A percentile compares a stretch with the other conserved stretches of the same genome.
These are phyloP conservation scores for Erodium trifolium DNA, from an alignment of 441 rosid genomes.

Conservation along the genomic window DNA sequence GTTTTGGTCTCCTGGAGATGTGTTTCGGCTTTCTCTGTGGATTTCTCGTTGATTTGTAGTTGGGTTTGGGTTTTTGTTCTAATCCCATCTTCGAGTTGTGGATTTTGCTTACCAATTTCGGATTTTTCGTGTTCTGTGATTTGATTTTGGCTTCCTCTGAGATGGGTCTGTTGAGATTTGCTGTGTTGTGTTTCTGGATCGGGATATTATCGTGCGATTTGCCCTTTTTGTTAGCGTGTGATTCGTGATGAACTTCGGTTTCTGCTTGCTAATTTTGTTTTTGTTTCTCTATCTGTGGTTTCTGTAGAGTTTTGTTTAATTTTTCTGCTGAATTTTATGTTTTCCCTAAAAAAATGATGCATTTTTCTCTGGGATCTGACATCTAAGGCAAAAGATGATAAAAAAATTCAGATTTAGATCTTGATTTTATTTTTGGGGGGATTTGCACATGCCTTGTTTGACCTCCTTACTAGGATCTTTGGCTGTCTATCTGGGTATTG, in stretches of 20 bases:
- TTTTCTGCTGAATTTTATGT: not conserved
- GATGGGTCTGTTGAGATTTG: slow-evolving; percentile 6
- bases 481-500: not conserved
- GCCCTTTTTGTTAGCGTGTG: not conserved
- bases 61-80: not conserved
- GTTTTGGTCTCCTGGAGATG: not conserved
- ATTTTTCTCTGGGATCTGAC: not conserved
- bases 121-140: not conserved
- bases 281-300: not conserved
- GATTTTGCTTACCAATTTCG: not conserved
- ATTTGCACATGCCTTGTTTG: not conserved
- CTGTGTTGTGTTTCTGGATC: not conserved
- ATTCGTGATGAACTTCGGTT: not conserved
- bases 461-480: not conserved
- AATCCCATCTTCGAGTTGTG: not conserved
- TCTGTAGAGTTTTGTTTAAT: not conserved
- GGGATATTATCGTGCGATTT: not conserved
- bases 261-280: not conserved
- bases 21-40: not conserved
- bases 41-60: not conserved
- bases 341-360: not conserved
- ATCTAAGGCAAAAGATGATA: not conserved
- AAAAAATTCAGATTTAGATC: not conserved
- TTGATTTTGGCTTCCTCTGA: not conserved
- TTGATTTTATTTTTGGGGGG: not conserved